Evolutionary conservation across 176 grass and related monocot species (phyloP).

Genomic region (Ampelocalamus luodianensis): DNA sequence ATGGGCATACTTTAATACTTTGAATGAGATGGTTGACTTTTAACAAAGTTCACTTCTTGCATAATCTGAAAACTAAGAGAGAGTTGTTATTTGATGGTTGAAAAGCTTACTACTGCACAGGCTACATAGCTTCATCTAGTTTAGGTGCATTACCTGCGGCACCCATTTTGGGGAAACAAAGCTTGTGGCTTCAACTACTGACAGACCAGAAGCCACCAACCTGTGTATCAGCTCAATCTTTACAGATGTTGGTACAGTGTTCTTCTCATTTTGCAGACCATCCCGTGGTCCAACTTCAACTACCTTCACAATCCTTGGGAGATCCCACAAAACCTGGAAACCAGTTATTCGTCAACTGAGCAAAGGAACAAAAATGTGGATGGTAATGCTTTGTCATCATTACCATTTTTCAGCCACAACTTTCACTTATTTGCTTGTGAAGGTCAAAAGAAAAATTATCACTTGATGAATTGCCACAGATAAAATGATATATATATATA

Average conservation of each 20-base stretch:
- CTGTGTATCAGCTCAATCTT: constrained; percentile 96
- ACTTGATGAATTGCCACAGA: background rate
- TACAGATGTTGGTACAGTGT: constrained; percentile 68
- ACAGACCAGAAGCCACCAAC: constrained; percentile 72
- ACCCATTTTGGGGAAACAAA: constrained; percentile 99
- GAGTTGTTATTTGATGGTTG: background rate
- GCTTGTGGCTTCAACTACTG: constrained; percentile 92
- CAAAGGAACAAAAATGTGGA: background rate
- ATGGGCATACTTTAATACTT: background rate
- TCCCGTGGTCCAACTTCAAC: constrained; percentile 95
- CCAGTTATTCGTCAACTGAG: constrained; percentile 5
- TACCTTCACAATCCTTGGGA: constrained; percentile 83
- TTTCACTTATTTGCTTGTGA: constrained; percentile 9
- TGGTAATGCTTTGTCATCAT: background rate
- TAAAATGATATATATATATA: background rate
- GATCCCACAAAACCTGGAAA: constrained; percentile 67
- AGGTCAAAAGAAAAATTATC: background rate
- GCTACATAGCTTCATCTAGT: background rate
- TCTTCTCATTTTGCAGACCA: constrained; percentile 88
- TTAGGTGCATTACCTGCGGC: constrained; percentile 67
- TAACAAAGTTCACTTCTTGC: background rate
- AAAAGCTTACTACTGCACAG: background rate
- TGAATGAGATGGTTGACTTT: background rate
- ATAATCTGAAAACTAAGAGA: background rate
- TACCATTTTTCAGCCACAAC: background rate